Evolutionary conservation across 2,329 filamentous ascomycete species (phyloP).

Genomic region (Madurella mycetomatis): DNA sequence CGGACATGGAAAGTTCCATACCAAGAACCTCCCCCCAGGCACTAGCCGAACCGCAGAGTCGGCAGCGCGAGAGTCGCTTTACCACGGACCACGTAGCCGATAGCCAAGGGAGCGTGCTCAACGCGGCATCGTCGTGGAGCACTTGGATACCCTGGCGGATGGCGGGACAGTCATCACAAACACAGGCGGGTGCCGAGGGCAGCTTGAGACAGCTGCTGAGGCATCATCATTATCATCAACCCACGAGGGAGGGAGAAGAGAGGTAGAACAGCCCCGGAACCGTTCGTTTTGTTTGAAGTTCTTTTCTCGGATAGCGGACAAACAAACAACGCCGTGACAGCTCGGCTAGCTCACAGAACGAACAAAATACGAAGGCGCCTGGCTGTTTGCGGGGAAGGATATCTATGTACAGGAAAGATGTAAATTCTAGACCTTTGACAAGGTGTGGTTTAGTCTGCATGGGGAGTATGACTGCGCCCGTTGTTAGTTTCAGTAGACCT

Average conservation of each 20-base stretch:
- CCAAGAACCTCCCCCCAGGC: conserved; percentile 28
- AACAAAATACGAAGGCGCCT: no score
- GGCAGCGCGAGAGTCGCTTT: background rate
- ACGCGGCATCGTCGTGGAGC: conserved; percentile 28
- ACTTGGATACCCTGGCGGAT: conserved; percentile 45
- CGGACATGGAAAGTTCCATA: no score
- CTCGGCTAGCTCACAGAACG: no score
- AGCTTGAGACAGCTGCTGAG: conserved; percentile 15
- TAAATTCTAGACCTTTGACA: no score
- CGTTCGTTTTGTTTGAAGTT: background rate
- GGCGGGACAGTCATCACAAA: background rate
- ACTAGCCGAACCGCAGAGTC: background rate
- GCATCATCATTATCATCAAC: background rate
- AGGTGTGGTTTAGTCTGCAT: no score
- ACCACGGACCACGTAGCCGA: background rate
- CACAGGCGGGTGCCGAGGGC: conserved; percentile 8
- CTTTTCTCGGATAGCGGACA: no score
- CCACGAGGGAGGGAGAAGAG: no score
- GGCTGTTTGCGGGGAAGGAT: no score
- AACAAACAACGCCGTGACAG: no score
- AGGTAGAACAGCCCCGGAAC: background rate
- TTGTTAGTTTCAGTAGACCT: no score
- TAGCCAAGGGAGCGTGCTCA: background rate
- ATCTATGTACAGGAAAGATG: no score
- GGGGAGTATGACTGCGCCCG: no score